Base-by-base conservation (phyloP, 1,284 basidiomycete genomes). In the Heimioporus retisporus region DNA sequence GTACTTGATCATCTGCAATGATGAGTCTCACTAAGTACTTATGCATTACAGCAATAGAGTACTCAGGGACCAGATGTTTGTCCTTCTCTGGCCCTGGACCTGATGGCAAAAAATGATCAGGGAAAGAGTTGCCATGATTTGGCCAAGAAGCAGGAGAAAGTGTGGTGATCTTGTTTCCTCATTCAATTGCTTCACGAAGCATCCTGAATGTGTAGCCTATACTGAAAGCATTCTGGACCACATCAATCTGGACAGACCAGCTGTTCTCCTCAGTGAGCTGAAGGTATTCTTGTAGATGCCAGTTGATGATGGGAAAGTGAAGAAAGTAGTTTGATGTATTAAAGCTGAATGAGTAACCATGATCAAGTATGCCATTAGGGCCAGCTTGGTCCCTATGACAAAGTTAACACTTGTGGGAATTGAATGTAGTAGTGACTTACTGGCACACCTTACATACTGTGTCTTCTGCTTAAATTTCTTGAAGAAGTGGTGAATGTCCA, bases 1-100 rank as follows among this genome's bases (percentile, higher is more conserved):
- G n/a, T n/a, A 59, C 55, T 18, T 59, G 58, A 6, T 59, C 43
- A 46, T 59, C 58, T 18, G 19, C 58, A n/a, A 59, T 14, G 2
- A 59, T 15, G 23, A 59, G 48, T 21, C 18, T 48, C 11, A 59
- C 58, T 4, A 48, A 11, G 15, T 31, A 50, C 43, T 48, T 10
- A 7, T 31, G 18, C 25, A 59, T 25, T 11, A 10, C 25, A 2
- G 28, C 28, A 14, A 21, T 7, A 19, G 58, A 59, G 28, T 48
- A 59, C 10, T 59, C 44, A 3, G 44, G 58, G 10, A 48, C 28
- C 28, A 28, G 28, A 28, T 28, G 5, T 28, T 28, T 28, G 28
- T 28, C 28, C 28, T 28, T 28, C 28, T 28, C 5, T 5, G 5
- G 28, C 28, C 28, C 28, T 28, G 28, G 28, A 28, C 28, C 28